phyloP scores from a whole-genome alignment of 164 flowering plant species.

The Magnolia sinica region DNA sequence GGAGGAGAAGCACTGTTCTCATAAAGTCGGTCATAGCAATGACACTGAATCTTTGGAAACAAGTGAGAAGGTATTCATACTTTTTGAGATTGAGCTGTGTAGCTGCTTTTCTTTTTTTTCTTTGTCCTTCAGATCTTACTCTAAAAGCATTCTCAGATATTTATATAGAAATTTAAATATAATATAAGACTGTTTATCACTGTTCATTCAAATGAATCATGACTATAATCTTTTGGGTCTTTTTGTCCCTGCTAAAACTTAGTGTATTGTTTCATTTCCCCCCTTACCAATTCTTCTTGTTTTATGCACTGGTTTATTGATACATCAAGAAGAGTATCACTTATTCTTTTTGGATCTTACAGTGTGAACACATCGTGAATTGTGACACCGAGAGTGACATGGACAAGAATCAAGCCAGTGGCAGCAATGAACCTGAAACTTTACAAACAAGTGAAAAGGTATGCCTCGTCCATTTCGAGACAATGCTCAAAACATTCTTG shows the following conservation, averaged over 20 bases:
- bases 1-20: conserved; percentile 1
- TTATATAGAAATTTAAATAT: neutral
- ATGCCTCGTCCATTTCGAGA: neutral
- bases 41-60: conserved; percentile 7
- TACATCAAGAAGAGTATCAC: neutral
- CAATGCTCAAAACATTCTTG: too few species aligned
- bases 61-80: conserved; percentile 4
- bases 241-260: too few species aligned
- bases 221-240: neutral
- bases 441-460: conserved; percentile 10
- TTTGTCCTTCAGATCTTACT: neutral
- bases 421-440: conserved; percentile 10
- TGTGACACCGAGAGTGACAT: conserved; percentile 9
- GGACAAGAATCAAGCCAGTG: conserved; percentile 1
- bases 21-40: conserved; percentile 2
- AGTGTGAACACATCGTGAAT: conserved; percentile 6
- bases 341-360: conserved; percentile 1
- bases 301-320: neutral
- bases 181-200: neutral
- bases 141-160: neutral
- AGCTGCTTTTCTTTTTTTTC: too few species aligned
- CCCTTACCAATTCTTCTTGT: neutral
- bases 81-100: neutral
- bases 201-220: neutral
- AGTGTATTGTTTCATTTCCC: neutral